Percentiles rank a stretch among this genome's conserved stretches.
These are phyloP conservation scores for Leptodermis oblonga DNA, from an alignment of 257 asterid genomes.

Conservation along the genomic window DNA sequence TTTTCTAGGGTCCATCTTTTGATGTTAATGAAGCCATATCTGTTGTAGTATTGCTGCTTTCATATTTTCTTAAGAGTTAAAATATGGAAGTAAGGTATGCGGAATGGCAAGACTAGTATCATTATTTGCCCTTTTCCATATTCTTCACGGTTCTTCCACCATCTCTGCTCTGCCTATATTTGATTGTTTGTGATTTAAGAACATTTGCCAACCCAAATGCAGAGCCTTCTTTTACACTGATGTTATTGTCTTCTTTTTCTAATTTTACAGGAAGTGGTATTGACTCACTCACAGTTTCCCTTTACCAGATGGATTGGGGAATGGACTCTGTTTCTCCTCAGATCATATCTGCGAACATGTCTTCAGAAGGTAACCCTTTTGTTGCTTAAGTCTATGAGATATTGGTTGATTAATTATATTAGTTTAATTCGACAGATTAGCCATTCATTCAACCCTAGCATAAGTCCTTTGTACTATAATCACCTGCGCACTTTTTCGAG, in stretches of 20 bases:
- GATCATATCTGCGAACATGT: slow-evolving; percentile 88
- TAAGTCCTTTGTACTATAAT: neutral
- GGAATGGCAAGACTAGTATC: neutral
- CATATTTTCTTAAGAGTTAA: no score
- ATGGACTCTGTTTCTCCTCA: slow-evolving; percentile 68
- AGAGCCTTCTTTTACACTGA: neutral
- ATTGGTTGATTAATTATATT: neutral
- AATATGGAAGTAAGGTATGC: no score
- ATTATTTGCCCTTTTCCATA: neutral
- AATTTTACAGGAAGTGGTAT: slow-evolving; percentile 38
- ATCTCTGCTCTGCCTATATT: no score
- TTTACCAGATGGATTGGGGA: slow-evolving; percentile 90
- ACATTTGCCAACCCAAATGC: no score
- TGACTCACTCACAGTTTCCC: slow-evolving; percentile 81
- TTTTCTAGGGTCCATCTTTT: no score
- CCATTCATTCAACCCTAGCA: neutral
- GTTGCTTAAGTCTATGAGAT: neutral
- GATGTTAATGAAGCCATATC: no score
- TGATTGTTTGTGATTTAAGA: no score
- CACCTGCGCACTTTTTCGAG: no score
- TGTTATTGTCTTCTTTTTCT: slow-evolving; percentile 5
- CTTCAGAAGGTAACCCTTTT: slow-evolving; percentile 64
- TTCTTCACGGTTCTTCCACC: neutral
- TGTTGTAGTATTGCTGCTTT: no score
- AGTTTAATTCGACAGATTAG: neutral